Evolutionary conservation across 1,284 basidiomycete species (phyloP), one percentile per base, ranked within the genome.

Genomic region (Bondarzewia mesenterica): DNA sequence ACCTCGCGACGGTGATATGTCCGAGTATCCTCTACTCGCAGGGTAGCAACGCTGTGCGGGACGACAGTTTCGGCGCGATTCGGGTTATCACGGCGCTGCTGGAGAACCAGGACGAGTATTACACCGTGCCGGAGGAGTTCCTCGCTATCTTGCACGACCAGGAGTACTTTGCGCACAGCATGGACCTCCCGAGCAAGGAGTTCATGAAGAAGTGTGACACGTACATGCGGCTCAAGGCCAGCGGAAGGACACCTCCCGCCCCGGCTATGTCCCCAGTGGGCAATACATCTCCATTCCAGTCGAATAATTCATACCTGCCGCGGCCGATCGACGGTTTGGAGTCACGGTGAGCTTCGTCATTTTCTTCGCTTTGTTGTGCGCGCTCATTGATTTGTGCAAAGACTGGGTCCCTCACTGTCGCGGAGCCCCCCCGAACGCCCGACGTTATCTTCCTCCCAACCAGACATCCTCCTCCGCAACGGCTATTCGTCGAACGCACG

Each of bases 1-100:
- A 99, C 63, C 75, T 99, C 54, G 93, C 95, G n/a, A 97, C 93
- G 12, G 96, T 99, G 63, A 93, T 99, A 56, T 89, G 89, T 58
- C 96, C 96, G 6, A 97, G 92, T 59, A 96, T 99, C 56, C 78
- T 99, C 47, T 84, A 85, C 56, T 85, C 93, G 27, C 83, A 91
- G 54, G 85, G 87, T 32, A 79, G 83, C 52, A 91, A 97, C 62
- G 86, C 91, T 2, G 82, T 89, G 41, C 83, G 88, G 52, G 93
- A 97, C 66, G 95, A 98, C 65, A 94, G 90, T 55, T 95, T 98
- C 60, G 82, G 89, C 48, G 89, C 89, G 21, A 94, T 95, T 54
- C 80, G 78, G 26, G 92, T 93, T 39, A 80, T 95, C 50, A 88
- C 89, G 45, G 75, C 82, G 41, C 69, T 98, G 45, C 73, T 99